phyloP scores from a whole-genome alignment of 768 basidiomycete genomes.

The Mycena latifolia region DNA sequence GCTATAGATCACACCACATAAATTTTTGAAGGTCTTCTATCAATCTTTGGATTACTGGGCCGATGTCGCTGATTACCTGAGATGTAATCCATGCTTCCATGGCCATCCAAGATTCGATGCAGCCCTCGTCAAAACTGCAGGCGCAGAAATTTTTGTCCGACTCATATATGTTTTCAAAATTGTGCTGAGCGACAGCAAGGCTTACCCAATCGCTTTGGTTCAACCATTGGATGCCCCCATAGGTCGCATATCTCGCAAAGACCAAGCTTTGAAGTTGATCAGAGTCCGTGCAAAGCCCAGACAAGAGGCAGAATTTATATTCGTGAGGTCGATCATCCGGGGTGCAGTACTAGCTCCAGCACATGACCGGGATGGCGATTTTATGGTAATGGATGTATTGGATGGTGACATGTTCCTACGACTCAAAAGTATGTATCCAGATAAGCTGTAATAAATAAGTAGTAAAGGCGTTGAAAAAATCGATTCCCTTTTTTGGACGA shows the following conservation, averaged over 20 bases:
- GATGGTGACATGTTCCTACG: conserved; percentile 38
- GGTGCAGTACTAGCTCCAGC: conserved; percentile 28
- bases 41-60: conserved; percentile 31
- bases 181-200: conserved; percentile 4
- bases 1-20: conserved; percentile 4
- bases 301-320: conserved; percentile 29
- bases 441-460: too few species aligned
- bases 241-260: neutral
- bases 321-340: conserved; percentile 36
- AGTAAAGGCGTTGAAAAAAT: too few species aligned
- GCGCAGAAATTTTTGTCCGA: conserved; percentile 34
- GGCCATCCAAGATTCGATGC: conserved; percentile 25
- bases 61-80: conserved; percentile 31
- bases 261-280: neutral
- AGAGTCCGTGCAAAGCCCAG: conserved; percentile 14
- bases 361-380: conserved; percentile 25
- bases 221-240: conserved; percentile 33
- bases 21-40: conserved; percentile 36
- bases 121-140: conserved; percentile 33
- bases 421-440: neutral
- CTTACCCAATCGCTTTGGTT: conserved; percentile 34
- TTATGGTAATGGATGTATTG: conserved; percentile 34
- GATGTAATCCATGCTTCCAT: conserved; percentile 36
- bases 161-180: conserved; percentile 38
- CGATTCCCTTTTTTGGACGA: too few species aligned